Base-by-base conservation (phyloP, 2,329 filamentous ascomycete species). In the Fonsecaea erecta region DNA sequence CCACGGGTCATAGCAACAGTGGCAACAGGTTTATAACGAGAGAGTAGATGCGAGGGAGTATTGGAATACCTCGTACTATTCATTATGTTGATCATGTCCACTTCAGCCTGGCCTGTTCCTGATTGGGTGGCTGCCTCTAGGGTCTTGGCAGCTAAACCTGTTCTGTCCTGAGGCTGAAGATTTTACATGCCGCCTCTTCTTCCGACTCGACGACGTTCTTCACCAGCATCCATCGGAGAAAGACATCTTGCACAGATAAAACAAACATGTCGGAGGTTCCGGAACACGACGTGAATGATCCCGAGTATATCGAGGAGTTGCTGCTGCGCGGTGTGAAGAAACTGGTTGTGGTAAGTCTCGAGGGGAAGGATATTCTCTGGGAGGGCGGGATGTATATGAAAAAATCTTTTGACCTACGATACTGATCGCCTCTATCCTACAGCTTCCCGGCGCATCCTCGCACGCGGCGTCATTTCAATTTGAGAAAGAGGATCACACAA, bases 401-500 rank as follows among this genome's bases (percentile, higher is more conserved):
- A 40, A 18, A 63, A 46, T 3, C 18, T 6, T 30, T 40, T 53
- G 34, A 52, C 24, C 14, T 40, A 24, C 2, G 52, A 43, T 4
- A 18, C 32, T 52, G 35, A 34, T 51, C 14, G 32, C 26, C 16
- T 24, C 30, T 14, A 26, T 30, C 8, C 26, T 12, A 48, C 67
- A 97, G 94, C 83, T 97, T 30, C 90, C 92, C 37, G 93, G 93
- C 54, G 91, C 91, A 62, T 90, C 79, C 16, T 90, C 94, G 56
- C 94, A 90, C 8, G 93, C 93, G 3, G 95, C 95, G 32, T 97
- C 93, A 16, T 99, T 98, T 76, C 92, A 98, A 76, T 96, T 99
- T 73, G 87, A 91, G 66, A 89, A 92, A 52, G 95, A 99, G 81
- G 93, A 96, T 51, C 95, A 99, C 79, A 99, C 95, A 0, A 83